Evolutionary conservation across 2,329 filamentous ascomycete species (phyloP), one percentile per base, ranked within the genome.

Genomic region (Hypocrella siamensis): DNA sequence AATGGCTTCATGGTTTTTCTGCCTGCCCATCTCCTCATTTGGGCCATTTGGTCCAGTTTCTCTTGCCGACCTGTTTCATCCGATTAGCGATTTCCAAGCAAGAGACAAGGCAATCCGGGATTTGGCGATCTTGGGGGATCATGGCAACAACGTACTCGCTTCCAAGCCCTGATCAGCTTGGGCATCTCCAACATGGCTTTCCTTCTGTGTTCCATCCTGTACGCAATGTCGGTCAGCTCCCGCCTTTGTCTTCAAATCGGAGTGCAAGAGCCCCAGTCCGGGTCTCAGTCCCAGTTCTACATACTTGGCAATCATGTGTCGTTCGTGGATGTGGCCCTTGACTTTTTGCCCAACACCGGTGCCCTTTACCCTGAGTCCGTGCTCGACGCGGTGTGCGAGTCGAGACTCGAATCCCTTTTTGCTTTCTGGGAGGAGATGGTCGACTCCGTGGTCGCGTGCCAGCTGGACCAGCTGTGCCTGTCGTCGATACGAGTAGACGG

Each of bases 101-200:
- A 11, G 3, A n/a, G n/a, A n/a, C n/a, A n/a, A n/a, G n/a, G n/a
- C n/a, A n/a, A n/a, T n/a, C n/a, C n/a, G n/a, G n/a, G n/a, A n/a
- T n/a, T n/a, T n/a, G n/a, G n/a, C n/a, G n/a, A n/a, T n/a, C n/a
- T n/a, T n/a, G n/a, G n/a, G n/a, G n/a, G n/a, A n/a, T n/a, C n/a
- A n/a, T n/a, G n/a, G n/a, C n/a, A 26, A 16, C 24, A n/a, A 58
- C 74, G 53, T 62, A 90, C 82, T 72, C 80, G 76, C 61, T 93
- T 93, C 90, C 88, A 98, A 55, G 80, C 67, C 56, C 79, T 73
- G 53, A 98, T 82, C 62, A 96, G 71, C 48, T 79, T 74, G 40
- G 88, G 85, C 90, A 98, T 98, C 37, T 78, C 76, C 62, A 92
- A 57, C 83, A 96, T 94, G 37, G 90, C 90, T 56, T 82, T 71